Evolutionary conservation across 148 eudicot species (phyloP).

Genomic region (Rhododendron simsii): DNA sequence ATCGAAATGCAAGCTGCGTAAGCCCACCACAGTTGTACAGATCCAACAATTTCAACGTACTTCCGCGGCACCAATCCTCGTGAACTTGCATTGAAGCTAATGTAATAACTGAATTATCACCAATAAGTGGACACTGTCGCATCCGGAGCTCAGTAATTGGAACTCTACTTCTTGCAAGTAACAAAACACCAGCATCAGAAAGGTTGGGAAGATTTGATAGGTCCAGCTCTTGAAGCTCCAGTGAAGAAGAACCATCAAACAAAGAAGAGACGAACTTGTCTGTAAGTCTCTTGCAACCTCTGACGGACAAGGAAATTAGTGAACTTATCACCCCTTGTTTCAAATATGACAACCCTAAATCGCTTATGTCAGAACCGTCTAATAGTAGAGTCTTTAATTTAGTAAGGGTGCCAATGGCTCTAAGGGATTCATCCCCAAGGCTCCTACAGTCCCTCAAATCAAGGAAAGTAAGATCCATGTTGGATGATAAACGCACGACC

Average conservation of each 20-base stretch:
- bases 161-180: constrained; percentile 61
- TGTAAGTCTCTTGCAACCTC: constrained; percentile 94
- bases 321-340: constrained; percentile 41
- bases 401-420: constrained; percentile 31
- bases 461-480: constrained; percentile 59
- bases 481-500: constrained; percentile 53
- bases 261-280: constrained; percentile 68
- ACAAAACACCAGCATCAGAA: constrained; percentile 70
- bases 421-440: constrained; percentile 70
- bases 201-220: constrained; percentile 82
- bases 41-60: constrained; percentile 68
- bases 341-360: constrained; percentile 62
- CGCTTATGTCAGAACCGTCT: constrained; percentile 82
- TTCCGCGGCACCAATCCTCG: constrained; percentile 68
- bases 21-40: constrained; percentile 92
- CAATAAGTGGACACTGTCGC: constrained; percentile 84
- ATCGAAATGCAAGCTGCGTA: constrained; percentile 64
- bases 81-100: constrained; percentile 89
- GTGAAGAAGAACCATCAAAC: constrained; percentile 46
- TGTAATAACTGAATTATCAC: constrained; percentile 87
- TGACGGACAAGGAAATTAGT: constrained; percentile 57
- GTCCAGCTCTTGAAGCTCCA: constrained; percentile 71
- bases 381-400: constrained; percentile 50
- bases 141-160: constrained; percentile 73
- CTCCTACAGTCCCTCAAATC: constrained; percentile 90